Conservation (phyloP, 176 grass and related monocot species). For the Puccinellia tenuiflora region DNA sequence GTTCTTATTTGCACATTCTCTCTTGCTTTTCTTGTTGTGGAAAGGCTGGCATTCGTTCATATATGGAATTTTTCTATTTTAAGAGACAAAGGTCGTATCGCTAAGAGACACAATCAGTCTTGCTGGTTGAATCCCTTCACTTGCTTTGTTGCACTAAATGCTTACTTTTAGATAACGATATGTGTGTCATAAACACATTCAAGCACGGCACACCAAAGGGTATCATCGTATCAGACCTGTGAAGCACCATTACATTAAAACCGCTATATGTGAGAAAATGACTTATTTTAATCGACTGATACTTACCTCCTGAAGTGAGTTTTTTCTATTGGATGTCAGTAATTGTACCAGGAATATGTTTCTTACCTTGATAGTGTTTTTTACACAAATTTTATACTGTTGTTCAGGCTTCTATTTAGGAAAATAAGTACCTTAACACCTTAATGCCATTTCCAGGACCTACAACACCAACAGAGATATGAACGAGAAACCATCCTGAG, state of each 20-base stretch:
- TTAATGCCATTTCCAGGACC: constrained; percentile 37
- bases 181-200: not conserved
- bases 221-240: not conserved
- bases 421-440: not conserved
- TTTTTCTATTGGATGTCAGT: not conserved
- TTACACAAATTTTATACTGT: not conserved
- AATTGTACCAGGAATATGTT: not conserved
- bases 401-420: not conserved
- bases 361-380: not conserved
- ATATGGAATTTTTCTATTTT: not conserved
- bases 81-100: not conserved
- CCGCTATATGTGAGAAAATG: not conserved
- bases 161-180: not conserved
- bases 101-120: not conserved
- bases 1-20: not conserved
- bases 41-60: not conserved
- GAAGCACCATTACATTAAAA: not conserved
- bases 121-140: not conserved
- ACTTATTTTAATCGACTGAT: not conserved
- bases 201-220: not conserved
- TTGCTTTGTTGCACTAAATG: not conserved
- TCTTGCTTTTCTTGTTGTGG: not conserved
- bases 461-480: constrained; percentile 81
- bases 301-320: not conserved
- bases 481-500: constrained; percentile 57